These are phyloP conservation scores for Lecanosticta acicola DNA, from an alignment of 2,329 filamentous ascomycete genomes.

Conservation along the genomic window DNA sequence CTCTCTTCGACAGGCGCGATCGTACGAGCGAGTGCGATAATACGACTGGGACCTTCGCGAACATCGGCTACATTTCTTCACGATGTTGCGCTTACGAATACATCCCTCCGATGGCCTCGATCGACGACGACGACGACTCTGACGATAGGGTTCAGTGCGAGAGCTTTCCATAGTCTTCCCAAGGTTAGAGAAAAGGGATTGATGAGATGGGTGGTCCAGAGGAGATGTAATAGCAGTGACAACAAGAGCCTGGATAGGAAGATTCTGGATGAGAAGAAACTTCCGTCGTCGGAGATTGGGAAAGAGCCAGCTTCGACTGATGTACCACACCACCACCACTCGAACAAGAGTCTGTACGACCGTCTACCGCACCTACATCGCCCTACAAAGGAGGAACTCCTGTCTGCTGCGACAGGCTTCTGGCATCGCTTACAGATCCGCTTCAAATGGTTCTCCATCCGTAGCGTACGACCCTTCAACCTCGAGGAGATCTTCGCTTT, in stretches of 20 bases:
- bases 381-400: conserved; percentile 86
- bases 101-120: conserved; percentile 17
- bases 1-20: conserved; percentile 7
- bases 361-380: conserved; percentile 65
- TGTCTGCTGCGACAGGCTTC: conserved; percentile 87
- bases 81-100: conserved; percentile 21
- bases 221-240: conserved; percentile 16
- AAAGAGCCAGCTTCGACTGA: conserved; percentile 20
- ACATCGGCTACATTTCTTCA: conserved; percentile 2
- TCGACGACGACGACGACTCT: conserved; percentile 12
- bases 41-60: background rate
- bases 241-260: background rate
- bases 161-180: conserved; percentile 4
- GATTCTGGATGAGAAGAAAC: background rate
- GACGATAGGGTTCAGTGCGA: conserved; percentile 6
- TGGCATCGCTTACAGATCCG: conserved; percentile 84
- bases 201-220: conserved; percentile 12
- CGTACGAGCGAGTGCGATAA: conserved; percentile 9
- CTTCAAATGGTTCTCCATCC: conserved; percentile 97
- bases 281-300: background rate
- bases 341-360: conserved; percentile 45
- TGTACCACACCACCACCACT: conserved; percentile 3
- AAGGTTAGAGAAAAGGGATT: conserved; percentile 10
- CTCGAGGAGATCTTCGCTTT: conserved; percentile 94
- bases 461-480: conserved; percentile 90